Evolutionary conservation across 2,329 filamentous ascomycete species (phyloP), one percentile per base, ranked within the genome.

Genomic region (Calonectria pseudoreteaudii): DNA sequence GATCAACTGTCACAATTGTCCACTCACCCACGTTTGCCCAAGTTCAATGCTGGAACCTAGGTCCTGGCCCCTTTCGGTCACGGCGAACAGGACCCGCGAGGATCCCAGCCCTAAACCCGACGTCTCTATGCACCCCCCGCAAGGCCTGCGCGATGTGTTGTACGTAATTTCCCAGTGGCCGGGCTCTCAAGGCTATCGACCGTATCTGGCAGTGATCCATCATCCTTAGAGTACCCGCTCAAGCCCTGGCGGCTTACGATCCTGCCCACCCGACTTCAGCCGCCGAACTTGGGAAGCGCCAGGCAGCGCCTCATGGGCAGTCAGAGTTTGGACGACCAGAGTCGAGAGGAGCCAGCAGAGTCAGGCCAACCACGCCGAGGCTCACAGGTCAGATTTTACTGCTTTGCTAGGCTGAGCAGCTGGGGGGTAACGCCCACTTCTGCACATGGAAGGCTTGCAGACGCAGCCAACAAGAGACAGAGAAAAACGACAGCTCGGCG

Each of bases 221-320:
- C 70, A 44, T 70, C 31, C 60, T 41, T 67, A 58, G 66, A 66
- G 58, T 76, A 74, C 72, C 77, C 78, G 77, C 76, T 75, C 34
- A 56, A 74, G 71, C 71, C 78, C 76, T 78, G 78, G 73, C 75
- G 74, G 79, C 76, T 80, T 78, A 78, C 74, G 76, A 77, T 77
- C 74, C 79, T 78, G 78, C 74, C 75, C 69, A 72, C 31, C 78
- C 65, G 53, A 65, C 38, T 71, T 79, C 79, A 77, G 78, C 73
- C 76, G 73, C 74, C 75, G 78, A 75, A 73, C 77, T 74, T 75
- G 66, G 65, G 73, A 62, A 71, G 70, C 36, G 67, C 56, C 44
- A 30, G 56, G 47, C 41, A 68, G 75, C 74, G 74, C 78, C 78
- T 78, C 72, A 47, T 69, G 49, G 74, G 69, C 73, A 50, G 49